Evolutionary conservation across 352 stramenopile species (phyloP).

Genomic region (Pythium pyrilobum): DNA sequence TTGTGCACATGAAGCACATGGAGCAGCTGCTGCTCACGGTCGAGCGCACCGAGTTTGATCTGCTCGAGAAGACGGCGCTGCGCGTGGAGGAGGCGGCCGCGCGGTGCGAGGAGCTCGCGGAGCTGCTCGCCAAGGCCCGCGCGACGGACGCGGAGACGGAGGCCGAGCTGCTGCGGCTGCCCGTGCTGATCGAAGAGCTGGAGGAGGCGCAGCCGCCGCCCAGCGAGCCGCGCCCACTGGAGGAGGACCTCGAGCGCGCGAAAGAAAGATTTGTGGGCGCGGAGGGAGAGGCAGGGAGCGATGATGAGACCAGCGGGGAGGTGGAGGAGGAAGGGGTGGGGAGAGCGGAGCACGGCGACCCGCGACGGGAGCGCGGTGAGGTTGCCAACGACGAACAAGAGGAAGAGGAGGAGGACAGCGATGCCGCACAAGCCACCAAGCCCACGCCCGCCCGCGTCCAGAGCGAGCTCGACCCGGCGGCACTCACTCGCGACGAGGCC

Average conservation of each 20-base stretch:
- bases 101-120: constrained; percentile 28
- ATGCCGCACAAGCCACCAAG: not conserved
- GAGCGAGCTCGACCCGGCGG: not conserved
- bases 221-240: constrained; percentile 24
- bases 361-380: too few relatives aligned
- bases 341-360: too few relatives aligned
- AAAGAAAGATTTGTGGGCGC: constrained; percentile 26
- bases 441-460: not conserved
- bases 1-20: constrained; percentile 54
- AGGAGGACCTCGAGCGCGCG: constrained; percentile 33
- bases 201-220: constrained; percentile 23
- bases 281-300: constrained; percentile 7
- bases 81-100: constrained; percentile 42
- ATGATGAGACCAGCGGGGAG: constrained; percentile 10
- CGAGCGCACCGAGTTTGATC: constrained; percentile 59
- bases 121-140: constrained; percentile 30
- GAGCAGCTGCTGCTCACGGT: constrained; percentile 39
- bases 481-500: constrained; percentile 32
- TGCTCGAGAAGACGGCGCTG: constrained; percentile 59
- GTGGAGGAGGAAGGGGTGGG: constrained; percentile 7
- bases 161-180: constrained; percentile 26
- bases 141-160: constrained; percentile 23
- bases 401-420: not conserved
- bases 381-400: not conserved
- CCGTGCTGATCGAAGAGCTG: constrained; percentile 24